Base-by-base conservation (phyloP, 2,329 filamentous ascomycete species). In the Dissoconium aciculare region DNA sequence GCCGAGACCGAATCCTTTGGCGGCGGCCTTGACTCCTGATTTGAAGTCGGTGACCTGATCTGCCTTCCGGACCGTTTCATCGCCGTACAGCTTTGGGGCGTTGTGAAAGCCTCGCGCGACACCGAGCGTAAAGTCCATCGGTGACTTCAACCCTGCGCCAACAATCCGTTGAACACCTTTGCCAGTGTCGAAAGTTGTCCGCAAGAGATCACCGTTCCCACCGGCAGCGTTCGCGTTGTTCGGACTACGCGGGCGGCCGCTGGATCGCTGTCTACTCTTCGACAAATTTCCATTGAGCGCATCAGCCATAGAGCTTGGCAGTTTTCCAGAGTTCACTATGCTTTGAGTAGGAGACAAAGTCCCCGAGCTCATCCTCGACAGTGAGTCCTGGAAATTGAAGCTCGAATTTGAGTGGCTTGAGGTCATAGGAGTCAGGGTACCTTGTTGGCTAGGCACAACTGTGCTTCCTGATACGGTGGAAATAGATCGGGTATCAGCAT, bases 41-140 rank as follows among this genome's bases (percentile, higher is more conserved):
- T 71, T 66, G 29, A 92, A 60, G 30, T 75, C 78, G 0, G 79
- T 84, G 4, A 93, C 79, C 43, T 81, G 82, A 35, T 83, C 78
- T 1, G 69, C 61, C n/a, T 78, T 76, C 5, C 81, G 68, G 1
- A 93, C 74, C 1, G 75, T 85, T 1, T 81, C 73, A 45, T 92
- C 84, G 25, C 84, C 79, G 49, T 93, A 93, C 1, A 93, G 60
- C 42, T 71, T 76, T 0, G 85, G 84, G 4, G 80, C 77, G 45
- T 93, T 93, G 49, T 87, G 78, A 51, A 93, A 91, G 0, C 85
- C 85, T 51, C 78, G 79, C 1, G 84, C 77, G 16, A 93, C 56
- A 1, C 78, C 78, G 30, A 93, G 59, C 13, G 80, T 82, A 43
- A 93, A 80, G 52, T 92, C 83, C 67, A 91, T 77, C 0, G 85